Evolutionary conservation across 106 monocot genomes (phyloP), one percentile per base, ranked within the genome.

Genomic region (Platanthera zijinensis): DNA sequence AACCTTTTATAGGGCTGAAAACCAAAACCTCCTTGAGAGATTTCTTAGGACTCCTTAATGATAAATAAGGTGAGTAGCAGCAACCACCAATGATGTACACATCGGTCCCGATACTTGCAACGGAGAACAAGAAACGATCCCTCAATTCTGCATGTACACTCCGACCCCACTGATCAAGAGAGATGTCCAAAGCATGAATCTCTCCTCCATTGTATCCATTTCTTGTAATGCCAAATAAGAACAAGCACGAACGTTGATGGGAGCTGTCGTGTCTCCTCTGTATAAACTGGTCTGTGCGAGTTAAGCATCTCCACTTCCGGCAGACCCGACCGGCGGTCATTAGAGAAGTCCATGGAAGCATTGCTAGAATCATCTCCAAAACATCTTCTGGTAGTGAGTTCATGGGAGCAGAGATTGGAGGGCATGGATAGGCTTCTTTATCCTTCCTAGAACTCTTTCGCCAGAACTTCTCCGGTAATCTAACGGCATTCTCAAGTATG

Each of bases 1-100:
- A 70, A 22, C 84, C 81, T 17, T 79, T 79, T 39, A 93, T 51
- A 52, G 96, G 90, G 80, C 80, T 89, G 68, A 88, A 91, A 21
- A 93, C 88, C 66, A 87, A 74, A 8, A 89, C 87, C 45, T 76
- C 83, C 80, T 83, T 89, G 74, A 82, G 84, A 11, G 85, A 84
- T 61, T 76, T 95, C 19, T 79, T 64, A 47, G 80, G 76, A 53
- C 66, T 62, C n/a, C 77, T 80, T 56, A 15, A 13, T n/a, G 14
- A 56, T 56, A n/a, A 15, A 56, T 13, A 56, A 48, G 71, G 76
- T 5, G 78, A 18, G 3, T 47, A 30, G 51, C 86, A 87, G 64
- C 93, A 83, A 15, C 96, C 96, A 57, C 96, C 96, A 10, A 93
- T 80, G 19, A 87, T 70, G 69, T 93, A 96, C 47, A 96, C 51